phyloP scores from a whole-genome alignment of 352 stramenopile genomes.

The Blastocystis sp. region DNA sequence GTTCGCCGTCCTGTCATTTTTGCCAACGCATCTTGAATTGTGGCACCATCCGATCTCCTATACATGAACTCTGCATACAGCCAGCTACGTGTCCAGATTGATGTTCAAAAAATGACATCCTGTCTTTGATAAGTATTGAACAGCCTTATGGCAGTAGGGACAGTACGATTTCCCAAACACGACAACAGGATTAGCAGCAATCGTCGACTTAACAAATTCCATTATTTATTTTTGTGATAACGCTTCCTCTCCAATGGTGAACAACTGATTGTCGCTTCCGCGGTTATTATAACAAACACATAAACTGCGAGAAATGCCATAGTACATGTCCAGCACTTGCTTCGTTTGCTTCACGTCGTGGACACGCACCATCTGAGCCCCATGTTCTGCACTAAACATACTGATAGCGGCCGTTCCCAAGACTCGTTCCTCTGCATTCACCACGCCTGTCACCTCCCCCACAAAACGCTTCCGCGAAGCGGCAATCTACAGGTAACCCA shows the following conservation, averaged over 20 bases:
- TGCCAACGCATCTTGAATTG: constrained; percentile 83
- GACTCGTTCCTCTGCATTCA: constrained; percentile 77
- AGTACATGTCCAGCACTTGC: constrained; percentile 72
- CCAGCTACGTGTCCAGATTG: constrained; percentile 68
- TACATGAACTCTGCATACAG: not conserved
- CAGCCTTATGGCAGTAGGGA: constrained; percentile 80
- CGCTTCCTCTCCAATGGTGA: not conserved
- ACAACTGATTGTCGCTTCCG: not conserved
- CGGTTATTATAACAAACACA: not conserved
- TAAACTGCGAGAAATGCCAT: not conserved
- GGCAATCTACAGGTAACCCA: constrained; percentile 70
- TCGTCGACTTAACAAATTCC: constrained; percentile 60
- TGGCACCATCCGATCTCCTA: constrained; percentile 73
- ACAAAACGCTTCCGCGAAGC: constrained; percentile 95
- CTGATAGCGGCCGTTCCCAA: constrained; percentile 77
- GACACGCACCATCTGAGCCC: constrained; percentile 84
- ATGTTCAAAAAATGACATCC: constrained; percentile 70
- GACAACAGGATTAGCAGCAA: constrained; percentile 75
- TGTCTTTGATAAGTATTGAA: constrained; percentile 75
- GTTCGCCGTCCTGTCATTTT: constrained; percentile 85
- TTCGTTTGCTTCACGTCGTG: constrained; percentile 85
- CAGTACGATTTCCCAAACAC: constrained; percentile 88
- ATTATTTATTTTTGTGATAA: not conserved
- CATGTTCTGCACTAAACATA: constrained; percentile 64
- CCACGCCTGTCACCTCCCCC: constrained; percentile 80